A percentile compares a stretch with the other conserved stretches of the same genome.
Conservation (phyloP, 1,284 basidiomycete species). For the Malassezia japonica region DNA sequence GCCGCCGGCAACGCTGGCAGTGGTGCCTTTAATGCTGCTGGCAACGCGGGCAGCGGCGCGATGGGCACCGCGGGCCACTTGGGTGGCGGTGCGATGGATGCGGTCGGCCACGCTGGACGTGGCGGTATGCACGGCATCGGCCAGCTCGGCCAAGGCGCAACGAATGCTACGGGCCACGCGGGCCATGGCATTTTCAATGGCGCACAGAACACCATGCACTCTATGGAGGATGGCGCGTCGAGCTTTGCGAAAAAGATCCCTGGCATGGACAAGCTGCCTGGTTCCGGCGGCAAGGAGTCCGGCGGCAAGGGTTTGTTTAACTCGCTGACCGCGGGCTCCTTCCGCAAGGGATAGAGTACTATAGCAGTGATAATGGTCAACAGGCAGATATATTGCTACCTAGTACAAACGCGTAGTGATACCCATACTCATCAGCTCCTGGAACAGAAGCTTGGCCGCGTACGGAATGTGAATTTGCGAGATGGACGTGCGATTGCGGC, state of each 20-base stretch:
- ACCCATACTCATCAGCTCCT: slow-evolving; percentile 55
- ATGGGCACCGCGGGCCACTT: no score
- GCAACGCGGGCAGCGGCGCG: no score
- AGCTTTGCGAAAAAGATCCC: not conserved
- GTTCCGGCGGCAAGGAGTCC: not conserved
- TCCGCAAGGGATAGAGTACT: not conserved
- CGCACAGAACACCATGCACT: no score
- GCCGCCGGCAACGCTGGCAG: not conserved
- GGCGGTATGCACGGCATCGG: not conserved
- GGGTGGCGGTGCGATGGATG: no score
- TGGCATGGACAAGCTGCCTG: not conserved
- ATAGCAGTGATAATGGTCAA: no score
- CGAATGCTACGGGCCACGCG: not conserved
- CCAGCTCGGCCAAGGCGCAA: not conserved
- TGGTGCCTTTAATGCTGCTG: no score
- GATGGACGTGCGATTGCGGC: slow-evolving; percentile 43
- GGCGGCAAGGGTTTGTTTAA: not conserved
- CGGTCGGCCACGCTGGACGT: no score
- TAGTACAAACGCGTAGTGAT: slow-evolving; percentile 43
- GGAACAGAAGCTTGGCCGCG: slow-evolving; percentile 71
- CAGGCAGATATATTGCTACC: no score
- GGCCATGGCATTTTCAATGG: no score
- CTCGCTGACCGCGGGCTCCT: not conserved
- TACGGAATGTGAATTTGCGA: slow-evolving; percentile 50
- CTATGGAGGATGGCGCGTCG: not conserved